phyloP scores from a whole-genome alignment of 106 monocot genomes.

The Dioscorea zingiberensis region DNA sequence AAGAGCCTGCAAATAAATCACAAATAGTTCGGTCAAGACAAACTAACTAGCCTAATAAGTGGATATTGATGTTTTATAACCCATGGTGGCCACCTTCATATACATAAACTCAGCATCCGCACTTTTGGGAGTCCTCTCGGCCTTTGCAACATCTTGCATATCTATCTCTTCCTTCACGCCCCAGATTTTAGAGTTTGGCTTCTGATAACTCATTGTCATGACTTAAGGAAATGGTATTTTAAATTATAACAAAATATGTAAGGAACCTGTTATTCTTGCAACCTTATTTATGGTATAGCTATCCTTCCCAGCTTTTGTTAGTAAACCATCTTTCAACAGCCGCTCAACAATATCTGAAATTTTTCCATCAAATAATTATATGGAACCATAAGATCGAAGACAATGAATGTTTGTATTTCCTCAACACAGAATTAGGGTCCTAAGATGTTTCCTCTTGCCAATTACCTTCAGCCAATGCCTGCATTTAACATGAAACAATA shows the following conservation, averaged over 20 bases:
- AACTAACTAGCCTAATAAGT: background rate
- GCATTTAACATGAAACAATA: conserved; percentile 31
- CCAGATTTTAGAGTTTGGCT: conserved; percentile 6
- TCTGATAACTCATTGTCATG: conserved; percentile 13
- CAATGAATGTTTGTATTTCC: conserved; percentile 6
- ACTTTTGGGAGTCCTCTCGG: conserved; percentile 21
- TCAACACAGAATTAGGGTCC: background rate
- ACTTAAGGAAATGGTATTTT: background rate
- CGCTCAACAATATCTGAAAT: conserved; percentile 70
- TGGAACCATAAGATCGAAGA: conserved; percentile 1
- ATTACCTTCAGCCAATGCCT: conserved; percentile 89
- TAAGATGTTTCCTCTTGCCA: background rate
- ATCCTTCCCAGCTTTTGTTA: conserved; percentile 69
- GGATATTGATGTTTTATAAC: background rate
- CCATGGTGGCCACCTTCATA: conserved; percentile 55
- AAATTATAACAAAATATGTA: too few relatives aligned
- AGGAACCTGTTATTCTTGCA: conserved; percentile 12
- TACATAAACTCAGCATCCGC: conserved; percentile 55
- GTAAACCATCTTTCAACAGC: conserved; percentile 62
- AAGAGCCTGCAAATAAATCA: conserved; percentile 51
- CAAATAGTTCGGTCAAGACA: background rate
- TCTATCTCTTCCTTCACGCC: conserved; percentile 64
- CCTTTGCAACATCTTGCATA: conserved; percentile 23
- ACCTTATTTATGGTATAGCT: conserved; percentile 62
- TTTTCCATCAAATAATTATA: background rate